Evolutionary conservation across 345 rosid genomes (phyloP).

Genomic region (Boechera divaricarpa): DNA sequence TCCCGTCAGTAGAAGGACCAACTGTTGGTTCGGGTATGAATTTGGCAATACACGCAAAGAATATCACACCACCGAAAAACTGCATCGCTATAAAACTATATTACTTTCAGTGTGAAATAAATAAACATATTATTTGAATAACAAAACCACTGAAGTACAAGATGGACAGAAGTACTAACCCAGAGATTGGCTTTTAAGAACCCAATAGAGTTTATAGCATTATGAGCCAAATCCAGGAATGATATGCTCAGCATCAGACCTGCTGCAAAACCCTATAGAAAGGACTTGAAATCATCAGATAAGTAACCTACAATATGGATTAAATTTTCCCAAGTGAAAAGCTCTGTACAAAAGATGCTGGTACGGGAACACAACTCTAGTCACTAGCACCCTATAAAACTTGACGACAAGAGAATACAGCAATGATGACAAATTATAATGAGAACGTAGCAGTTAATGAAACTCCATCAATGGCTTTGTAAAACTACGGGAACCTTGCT

Average conservation of each 20-base stretch:
- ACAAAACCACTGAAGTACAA: slow-evolving; percentile 30
- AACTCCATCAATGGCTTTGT: neutral
- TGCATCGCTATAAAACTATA: slow-evolving; percentile 51
- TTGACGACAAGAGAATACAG: slow-evolving; percentile 11
- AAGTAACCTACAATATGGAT: slow-evolving; percentile 8
- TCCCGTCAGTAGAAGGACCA: slow-evolving; percentile 61
- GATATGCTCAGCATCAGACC: slow-evolving; percentile 99
- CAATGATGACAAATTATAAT: neutral
- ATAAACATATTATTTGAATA: neutral
- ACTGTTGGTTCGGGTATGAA: slow-evolving; percentile 93
- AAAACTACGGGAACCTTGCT: neutral
- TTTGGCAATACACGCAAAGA: slow-evolving; percentile 79
- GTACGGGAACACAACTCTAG: neutral
- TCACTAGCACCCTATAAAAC: slow-evolving; percentile 17
- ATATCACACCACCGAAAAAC: slow-evolving; percentile 94
- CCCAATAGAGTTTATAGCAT: slow-evolving; percentile 95
- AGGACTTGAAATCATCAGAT: slow-evolving; percentile 38
- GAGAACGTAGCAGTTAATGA: slow-evolving; percentile 1
- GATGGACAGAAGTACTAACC: slow-evolving; percentile 58
- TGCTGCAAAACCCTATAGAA: slow-evolving; percentile 92
- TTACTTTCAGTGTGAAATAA: slow-evolving; percentile 35
- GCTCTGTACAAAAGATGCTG: neutral
- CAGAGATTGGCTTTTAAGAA: slow-evolving; percentile 95
- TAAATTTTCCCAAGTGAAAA: neutral
- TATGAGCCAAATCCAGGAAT: slow-evolving; percentile 95